Evolutionary conservation across 257 asterid genomes (phyloP).

Genomic region (Cynanchum wilfordii): DNA sequence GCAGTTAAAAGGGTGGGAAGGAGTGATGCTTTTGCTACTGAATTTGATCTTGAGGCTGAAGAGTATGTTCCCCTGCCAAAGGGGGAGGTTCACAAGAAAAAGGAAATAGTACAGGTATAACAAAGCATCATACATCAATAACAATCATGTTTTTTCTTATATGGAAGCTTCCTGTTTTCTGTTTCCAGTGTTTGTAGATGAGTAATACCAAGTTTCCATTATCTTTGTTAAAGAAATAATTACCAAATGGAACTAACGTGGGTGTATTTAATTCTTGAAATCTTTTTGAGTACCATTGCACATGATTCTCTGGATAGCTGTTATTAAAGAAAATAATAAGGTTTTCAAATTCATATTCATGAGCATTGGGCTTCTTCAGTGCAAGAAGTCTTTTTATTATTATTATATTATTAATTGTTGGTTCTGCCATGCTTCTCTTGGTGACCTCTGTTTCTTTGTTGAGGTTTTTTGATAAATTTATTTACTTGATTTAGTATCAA

Average conservation of each 20-base stretch:
- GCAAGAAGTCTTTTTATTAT: neutral
- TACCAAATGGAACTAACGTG: neutral
- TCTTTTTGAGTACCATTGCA: neutral
- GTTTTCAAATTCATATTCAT: neutral
- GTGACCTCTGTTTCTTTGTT: neutral
- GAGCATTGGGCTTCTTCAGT: neutral
- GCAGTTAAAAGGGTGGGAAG: constrained; percentile 98
- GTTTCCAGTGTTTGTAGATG: neutral
- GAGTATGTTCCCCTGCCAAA: constrained; percentile 97
- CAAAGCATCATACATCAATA: constrained; percentile 1
- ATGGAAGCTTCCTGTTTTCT: neutral
- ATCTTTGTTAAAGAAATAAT: neutral
- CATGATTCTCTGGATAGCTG: neutral
- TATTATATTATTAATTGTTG: neutral
- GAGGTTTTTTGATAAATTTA: neutral
- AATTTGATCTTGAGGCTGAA: constrained; percentile 97
- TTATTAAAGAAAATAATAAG: neutral
- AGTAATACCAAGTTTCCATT: neutral
- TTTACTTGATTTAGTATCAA: neutral
- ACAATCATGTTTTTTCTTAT: neutral
- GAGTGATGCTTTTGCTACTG: constrained; percentile 97
- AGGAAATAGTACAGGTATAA: constrained; percentile 90
- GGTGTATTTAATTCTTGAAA: neutral
- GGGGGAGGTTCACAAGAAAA: constrained; percentile 98
- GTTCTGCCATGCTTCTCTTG: neutral